Conservation (phyloP, 2,329 filamentous ascomycete species). For the Lachnellula arida region DNA sequence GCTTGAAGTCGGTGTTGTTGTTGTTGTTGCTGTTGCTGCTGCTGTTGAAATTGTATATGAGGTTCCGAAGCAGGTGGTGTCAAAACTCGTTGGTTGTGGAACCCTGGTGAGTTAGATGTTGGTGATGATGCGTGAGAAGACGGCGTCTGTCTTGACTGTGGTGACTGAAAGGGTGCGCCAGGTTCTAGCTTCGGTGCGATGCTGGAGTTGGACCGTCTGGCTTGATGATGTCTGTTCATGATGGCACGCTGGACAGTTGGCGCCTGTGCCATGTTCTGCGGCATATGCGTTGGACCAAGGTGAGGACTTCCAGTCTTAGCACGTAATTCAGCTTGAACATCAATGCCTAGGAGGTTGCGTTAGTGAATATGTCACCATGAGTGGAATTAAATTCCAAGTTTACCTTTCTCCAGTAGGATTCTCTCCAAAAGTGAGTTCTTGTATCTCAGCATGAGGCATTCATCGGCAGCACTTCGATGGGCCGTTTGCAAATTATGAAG, state of each 20-base stretch:
- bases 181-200: constrained; percentile 71
- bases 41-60: constrained; percentile 46
- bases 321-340: constrained; percentile 92
- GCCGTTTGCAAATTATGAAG: constrained; percentile 89
- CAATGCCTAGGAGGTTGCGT: constrained; percentile 64
- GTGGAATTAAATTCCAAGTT: neutral
- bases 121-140: constrained; percentile 73
- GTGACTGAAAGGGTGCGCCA: constrained; percentile 44
- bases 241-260: constrained; percentile 76
- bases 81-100: constrained; percentile 54
- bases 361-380: constrained; percentile 1
- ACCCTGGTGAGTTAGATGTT: constrained; percentile 57
- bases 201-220: constrained; percentile 65
- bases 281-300: constrained; percentile 63
- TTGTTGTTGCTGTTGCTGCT: constrained; percentile 38
- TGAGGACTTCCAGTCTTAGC: constrained; percentile 88
- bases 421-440: constrained; percentile 96
- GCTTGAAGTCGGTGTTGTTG: constrained; percentile 29
- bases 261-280: constrained; percentile 64
- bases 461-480: constrained; percentile 89
- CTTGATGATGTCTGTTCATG: constrained; percentile 69
- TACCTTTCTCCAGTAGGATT: constrained; percentile 94
- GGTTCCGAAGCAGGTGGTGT: constrained; percentile 56
- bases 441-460: constrained; percentile 96
- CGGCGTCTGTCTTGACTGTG: constrained; percentile 76